phyloP scores from a whole-genome alignment of 306 rosid genomes.

The Cucumis melo region DNA sequence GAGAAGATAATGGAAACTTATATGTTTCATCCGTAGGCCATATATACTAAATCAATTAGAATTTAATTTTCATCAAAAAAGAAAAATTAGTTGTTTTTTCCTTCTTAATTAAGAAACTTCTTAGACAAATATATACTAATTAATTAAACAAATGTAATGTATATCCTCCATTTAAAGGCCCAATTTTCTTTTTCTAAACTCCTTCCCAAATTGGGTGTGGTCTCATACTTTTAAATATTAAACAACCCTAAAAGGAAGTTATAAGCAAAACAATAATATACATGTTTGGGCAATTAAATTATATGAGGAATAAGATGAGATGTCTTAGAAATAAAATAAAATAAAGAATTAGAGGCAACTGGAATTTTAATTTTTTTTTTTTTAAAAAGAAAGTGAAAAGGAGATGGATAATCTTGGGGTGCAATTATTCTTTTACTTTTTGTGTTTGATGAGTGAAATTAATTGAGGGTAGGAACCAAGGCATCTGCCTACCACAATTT shows the following conservation, averaged over 20 bases:
- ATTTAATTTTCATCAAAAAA: neutral
- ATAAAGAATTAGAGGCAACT: neutral
- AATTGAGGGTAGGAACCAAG: slow-evolving; percentile 3
- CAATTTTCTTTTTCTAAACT: neutral
- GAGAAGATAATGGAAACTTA: too few species aligned
- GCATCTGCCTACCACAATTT: slow-evolving; percentile 6
- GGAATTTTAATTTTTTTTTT: neutral
- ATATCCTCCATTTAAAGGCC: neutral
- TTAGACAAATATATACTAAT: neutral
- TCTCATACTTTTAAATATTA: neutral
- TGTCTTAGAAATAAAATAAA: neutral
- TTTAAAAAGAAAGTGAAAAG: neutral
- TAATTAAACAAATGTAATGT: neutral
- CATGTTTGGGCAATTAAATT: neutral
- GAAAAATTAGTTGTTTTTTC: neutral
- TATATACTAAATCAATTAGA: neutral
- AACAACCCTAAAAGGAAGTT: too few species aligned
- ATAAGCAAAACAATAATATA: too few species aligned
- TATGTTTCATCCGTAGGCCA: too few species aligned
- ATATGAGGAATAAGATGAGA: neutral
- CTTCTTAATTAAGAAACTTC: neutral
- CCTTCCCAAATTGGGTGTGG: neutral
- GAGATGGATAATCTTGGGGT: neutral
- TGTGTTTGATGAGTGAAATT: neutral
- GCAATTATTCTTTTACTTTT: neutral